Percentiles rank a stretch among this genome's conserved stretches.
phyloP scores from a whole-genome alignment of 1,139 yeast species.

The Hansenula lynferdii region DNA sequence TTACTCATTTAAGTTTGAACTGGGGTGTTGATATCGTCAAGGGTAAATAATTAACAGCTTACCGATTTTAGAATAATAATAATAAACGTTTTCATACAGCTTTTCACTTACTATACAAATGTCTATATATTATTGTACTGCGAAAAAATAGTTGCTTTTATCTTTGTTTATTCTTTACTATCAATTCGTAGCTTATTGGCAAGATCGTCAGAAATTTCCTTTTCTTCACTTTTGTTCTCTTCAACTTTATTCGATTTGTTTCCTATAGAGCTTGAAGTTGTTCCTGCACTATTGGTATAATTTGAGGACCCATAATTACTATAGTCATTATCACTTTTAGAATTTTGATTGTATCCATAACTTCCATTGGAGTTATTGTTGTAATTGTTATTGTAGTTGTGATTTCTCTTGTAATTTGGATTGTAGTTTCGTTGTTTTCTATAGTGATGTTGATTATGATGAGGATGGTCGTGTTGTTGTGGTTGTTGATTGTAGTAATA shows the following conservation, averaged over 20 bases:
- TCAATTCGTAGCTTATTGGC: conserved; percentile 1
- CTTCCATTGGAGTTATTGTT: background rate
- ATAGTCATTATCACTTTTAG: conserved; percentile 6
- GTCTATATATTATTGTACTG: too few species aligned
- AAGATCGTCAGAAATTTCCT: background rate
- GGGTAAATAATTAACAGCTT: conserved; percentile 14
- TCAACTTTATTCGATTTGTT: background rate
- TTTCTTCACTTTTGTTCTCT: background rate
- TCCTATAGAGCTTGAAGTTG: too few species aligned
- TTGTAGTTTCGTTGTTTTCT: background rate
- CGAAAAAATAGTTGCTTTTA: background rate
- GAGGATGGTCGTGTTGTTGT: background rate
- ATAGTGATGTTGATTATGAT: background rate
- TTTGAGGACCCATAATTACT: conserved; percentile 1
- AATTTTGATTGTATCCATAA: conserved; percentile 1
- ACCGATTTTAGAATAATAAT: too few species aligned
- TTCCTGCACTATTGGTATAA: conserved; percentile 4
- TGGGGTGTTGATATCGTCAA: conserved; percentile 79
- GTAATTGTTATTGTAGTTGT: background rate
- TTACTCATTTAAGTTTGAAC: conserved; percentile 66
- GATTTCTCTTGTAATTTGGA: background rate
- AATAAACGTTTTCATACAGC: background rate
- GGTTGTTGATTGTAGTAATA: background rate
- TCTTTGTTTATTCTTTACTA: background rate
- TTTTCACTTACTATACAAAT: too few species aligned